Percentiles rank a stretch among this genome's conserved stretches.
These are phyloP conservation scores for Puccinia coronata DNA, from an alignment of 1,284 basidiomycete species.

Conservation along the genomic window DNA sequence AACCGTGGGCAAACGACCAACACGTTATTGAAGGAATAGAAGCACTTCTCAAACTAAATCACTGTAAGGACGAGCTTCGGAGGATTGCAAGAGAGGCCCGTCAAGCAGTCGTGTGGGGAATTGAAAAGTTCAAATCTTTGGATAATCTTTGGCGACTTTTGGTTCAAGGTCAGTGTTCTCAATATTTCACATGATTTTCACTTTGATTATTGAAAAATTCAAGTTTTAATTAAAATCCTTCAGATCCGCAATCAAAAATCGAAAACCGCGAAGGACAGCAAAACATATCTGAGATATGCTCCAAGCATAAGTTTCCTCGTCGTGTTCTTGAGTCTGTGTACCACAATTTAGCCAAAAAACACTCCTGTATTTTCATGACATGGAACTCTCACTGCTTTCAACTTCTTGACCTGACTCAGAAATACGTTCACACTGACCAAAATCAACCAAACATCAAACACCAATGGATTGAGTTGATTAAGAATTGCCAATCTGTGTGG, in stretches of 20 bases:
- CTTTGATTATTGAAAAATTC: background rate
- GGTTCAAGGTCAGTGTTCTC: background rate
- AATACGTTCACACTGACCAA: background rate
- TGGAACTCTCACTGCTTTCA: background rate
- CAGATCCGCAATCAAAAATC: background rate
- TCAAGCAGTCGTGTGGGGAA: background rate
- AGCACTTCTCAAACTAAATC: background rate
- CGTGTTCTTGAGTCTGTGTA: background rate
- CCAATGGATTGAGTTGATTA: background rate
- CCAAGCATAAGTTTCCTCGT: background rate
- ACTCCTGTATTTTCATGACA: background rate
- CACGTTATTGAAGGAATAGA: background rate
- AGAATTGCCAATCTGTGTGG: background rate
- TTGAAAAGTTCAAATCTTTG: background rate
- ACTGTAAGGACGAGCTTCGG: background rate
- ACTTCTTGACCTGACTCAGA: background rate
- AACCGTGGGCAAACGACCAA: background rate
- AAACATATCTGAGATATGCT: background rate
- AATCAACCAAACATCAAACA: background rate
- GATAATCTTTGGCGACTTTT: background rate
- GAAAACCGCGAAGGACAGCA: background rate
- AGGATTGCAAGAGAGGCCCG: constrained; percentile 3
- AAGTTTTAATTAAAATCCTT: background rate
- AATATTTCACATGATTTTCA: no score
- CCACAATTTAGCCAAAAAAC: background rate